These are phyloP conservation scores for Calonectria multiphialidica DNA, from an alignment of 2,329 filamentous ascomycete species.

Conservation along the genomic window DNA sequence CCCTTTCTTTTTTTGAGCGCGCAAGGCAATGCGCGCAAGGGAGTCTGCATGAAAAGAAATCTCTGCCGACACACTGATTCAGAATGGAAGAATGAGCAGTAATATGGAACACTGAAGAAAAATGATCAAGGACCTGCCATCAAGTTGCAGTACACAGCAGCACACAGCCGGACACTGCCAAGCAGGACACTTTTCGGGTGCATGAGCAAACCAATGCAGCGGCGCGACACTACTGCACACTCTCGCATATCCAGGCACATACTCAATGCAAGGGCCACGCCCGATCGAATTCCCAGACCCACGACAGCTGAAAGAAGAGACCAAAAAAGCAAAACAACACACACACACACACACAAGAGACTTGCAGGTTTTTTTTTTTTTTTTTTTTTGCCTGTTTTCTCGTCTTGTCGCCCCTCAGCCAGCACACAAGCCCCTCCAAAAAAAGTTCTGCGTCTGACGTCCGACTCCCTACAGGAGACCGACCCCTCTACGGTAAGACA, in stretches of 20 bases:
- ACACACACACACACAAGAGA: not conserved
- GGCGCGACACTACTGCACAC: conserved; percentile 21
- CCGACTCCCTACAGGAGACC: conserved; percentile 3
- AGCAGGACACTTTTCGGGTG: not conserved
- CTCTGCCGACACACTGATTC: not conserved
- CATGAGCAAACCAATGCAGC: conserved; percentile 4
- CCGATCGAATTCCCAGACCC: conserved; percentile 1
- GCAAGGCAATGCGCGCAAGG: conserved; percentile 1
- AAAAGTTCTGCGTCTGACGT: not conserved
- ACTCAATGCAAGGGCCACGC: conserved; percentile 17
- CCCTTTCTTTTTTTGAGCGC: not conserved
- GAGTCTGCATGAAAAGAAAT: conserved; percentile 7
- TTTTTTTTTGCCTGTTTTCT: no score
- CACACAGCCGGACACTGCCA: no score
- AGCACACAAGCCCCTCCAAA: conserved; percentile 6
- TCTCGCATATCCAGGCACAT: conserved; percentile 22
- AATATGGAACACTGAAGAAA: not conserved
- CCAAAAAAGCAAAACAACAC: not conserved
- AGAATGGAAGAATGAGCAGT: not conserved
- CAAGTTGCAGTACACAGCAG: not conserved
- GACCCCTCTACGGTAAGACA: conserved; percentile 6
- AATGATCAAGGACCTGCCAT: not conserved
- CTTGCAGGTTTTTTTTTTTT: not conserved
- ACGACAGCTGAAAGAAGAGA: conserved; percentile 5
- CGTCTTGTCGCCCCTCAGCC: not conserved